Percentiles rank a stretch among this genome's conserved stretches.
Evolutionary conservation across 2,329 filamentous ascomycete species (phyloP).

Genomic region (Colletotrichum euphorbiae): DNA sequence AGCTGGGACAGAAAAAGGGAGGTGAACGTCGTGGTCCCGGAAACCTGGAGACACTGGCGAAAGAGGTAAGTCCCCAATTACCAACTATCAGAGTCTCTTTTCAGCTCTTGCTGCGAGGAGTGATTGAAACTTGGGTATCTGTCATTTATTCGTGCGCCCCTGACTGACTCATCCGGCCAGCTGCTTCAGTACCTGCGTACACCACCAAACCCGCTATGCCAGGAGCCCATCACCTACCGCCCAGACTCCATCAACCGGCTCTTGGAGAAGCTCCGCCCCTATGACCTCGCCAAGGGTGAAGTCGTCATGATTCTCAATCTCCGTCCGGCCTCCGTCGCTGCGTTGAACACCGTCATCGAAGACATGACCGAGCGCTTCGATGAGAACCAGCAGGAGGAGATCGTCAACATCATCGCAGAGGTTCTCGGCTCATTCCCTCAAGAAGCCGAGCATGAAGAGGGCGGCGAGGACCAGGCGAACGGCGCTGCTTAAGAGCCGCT

Average conservation of each 20-base stretch:
- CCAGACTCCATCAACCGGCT: constrained; percentile 64
- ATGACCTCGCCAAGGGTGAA: constrained; percentile 75
- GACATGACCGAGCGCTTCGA: constrained; percentile 72
- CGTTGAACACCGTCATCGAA: constrained; percentile 73
- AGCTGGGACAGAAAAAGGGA: constrained; percentile 55
- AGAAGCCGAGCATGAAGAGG: constrained; percentile 47
- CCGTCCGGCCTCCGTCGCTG: constrained; percentile 66
- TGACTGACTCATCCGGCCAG: constrained; percentile 51
- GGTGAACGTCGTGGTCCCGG: constrained; percentile 59
- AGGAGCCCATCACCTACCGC: constrained; percentile 65
- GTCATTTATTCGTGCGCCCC: constrained; percentile 27
- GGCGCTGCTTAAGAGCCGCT: constrained; percentile 46
- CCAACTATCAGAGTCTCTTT: background rate
- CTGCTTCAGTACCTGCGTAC: constrained; percentile 70
- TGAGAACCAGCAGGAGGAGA: constrained; percentile 68
- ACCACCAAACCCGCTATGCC: constrained; percentile 66
- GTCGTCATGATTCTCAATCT: constrained; percentile 76
- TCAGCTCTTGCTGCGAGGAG: background rate
- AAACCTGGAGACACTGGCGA: constrained; percentile 71
- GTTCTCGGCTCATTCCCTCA: constrained; percentile 65
- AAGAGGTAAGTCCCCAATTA: constrained; percentile 64
- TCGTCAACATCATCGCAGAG: constrained; percentile 67
- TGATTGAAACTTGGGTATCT: constrained; percentile 29
- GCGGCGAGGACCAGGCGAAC: constrained; percentile 52
- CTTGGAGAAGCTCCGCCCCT: constrained; percentile 65